Percentiles rank a stretch among this genome's conserved stretches.
Evolutionary conservation across 345 rosid species (phyloP).

Genomic region (Salix viminalis): DNA sequence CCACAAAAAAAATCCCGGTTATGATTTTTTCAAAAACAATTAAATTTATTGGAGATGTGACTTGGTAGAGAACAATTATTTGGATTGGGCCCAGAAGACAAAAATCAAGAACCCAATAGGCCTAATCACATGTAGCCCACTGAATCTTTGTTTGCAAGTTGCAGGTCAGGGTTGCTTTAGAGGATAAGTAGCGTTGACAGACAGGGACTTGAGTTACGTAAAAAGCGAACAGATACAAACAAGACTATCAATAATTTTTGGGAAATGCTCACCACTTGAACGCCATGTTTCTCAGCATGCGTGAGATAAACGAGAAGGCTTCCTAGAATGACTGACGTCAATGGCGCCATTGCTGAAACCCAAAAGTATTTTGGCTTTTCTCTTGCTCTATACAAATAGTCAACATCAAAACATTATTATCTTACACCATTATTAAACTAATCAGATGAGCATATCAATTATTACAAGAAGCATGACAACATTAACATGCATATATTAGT

Average conservation of each 20-base stretch:
- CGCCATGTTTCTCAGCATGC: slow-evolving; percentile 91
- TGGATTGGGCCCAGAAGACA: background rate
- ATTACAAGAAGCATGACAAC: background rate
- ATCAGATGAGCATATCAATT: background rate
- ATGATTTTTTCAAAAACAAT: too few relatives aligned
- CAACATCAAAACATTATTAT: background rate
- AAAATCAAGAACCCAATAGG: background rate
- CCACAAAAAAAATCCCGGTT: too few relatives aligned
- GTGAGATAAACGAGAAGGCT: slow-evolving; percentile 77
- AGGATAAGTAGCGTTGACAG: background rate
- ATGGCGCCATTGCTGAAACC: slow-evolving; percentile 89
- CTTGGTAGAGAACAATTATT: background rate
- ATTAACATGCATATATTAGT: background rate
- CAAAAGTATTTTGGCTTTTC: slow-evolving; percentile 67
- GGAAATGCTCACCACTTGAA: slow-evolving; percentile 66
- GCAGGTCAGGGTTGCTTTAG: background rate
- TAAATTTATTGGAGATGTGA: background rate
- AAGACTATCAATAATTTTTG: background rate
- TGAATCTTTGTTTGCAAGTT: background rate
- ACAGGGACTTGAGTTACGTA: background rate
- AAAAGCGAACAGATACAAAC: background rate
- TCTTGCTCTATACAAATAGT: slow-evolving; percentile 58
- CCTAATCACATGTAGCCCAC: background rate
- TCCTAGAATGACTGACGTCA: slow-evolving; percentile 77
- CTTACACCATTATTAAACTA: background rate